Base-by-base conservation (phyloP, 2,329 filamentous ascomycete species). In the Phaeoacremonium minimum region DNA sequence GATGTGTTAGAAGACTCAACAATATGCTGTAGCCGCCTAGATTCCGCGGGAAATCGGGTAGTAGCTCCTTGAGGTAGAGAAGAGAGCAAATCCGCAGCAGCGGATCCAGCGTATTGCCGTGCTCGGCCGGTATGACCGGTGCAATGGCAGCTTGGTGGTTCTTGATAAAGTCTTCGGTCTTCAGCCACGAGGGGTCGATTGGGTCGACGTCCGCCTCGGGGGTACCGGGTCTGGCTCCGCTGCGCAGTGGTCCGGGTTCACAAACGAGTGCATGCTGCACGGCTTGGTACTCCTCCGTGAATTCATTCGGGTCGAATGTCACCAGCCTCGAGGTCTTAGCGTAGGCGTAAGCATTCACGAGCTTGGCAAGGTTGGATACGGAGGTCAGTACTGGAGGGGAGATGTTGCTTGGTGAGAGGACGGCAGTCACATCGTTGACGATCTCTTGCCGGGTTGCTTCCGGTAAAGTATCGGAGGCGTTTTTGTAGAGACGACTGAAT, bases 31-130 rank as follows among this genome's bases (percentile, higher is more conserved):
- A 58, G 15, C 52, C 53, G 37, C 56, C 54, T 1, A 57, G 32
- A 30, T 56, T 58, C 34, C 49, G 46, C 13, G 53, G 55, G 33
- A 48, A 55, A 34, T 57, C 54, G 2, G 57, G 56, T 2, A 60
- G 42, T 8, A 56, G 46, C 28, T 58, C 52, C 31, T 59, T 57
- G 16, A 60, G 43, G 36, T 51, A 57, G 3, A 61, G 46, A 15
- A 61, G 43, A 8, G 44, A 47, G 18, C 47, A 46, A 13, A 56
- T 47, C 13, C 58, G 52, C 28, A 61, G 39, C 8, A 52, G 47
- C 1, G 52, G 46, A 29, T 59, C 51, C 12, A 58, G 45, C 2
- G 39, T 30, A 18, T 46, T 46, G 28, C 30, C 30, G 14, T 34
- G 35, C 9, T 9, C 9, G 18, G 18, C 34, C 19, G 22, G 18